These are phyloP conservation scores for Saussurea involucrata DNA, from an alignment of 129 eudicot species.

Conservation along the genomic window DNA sequence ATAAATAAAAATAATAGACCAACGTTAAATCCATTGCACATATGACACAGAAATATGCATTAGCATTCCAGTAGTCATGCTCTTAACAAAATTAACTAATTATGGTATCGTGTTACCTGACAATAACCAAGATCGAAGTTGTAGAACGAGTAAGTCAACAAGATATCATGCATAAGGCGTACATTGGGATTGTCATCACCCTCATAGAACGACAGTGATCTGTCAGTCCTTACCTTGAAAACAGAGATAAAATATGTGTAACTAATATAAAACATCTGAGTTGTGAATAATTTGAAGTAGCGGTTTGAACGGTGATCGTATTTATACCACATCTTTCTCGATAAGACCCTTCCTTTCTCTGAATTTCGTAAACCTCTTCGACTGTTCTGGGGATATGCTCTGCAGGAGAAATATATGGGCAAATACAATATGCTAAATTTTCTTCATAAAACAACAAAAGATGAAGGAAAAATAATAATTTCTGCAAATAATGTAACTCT, in stretches of 20 bases:
- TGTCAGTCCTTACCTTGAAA: conserved; percentile 90
- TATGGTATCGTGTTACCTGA: conserved; percentile 55
- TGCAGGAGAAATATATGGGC: conserved; percentile 26
- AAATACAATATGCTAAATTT: not conserved
- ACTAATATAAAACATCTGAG: not conserved
- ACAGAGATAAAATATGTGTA: not conserved
- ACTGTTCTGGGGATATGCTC: conserved; percentile 67
- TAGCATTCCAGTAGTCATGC: not conserved
- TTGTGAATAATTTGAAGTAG: not conserved
- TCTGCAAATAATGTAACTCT: not conserved
- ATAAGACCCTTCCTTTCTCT: conserved; percentile 41
- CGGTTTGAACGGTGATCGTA: not conserved
- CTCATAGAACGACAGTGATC: conserved; percentile 82
- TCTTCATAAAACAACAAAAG: not conserved
- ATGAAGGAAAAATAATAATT: not conserved
- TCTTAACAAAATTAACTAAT: not conserved
- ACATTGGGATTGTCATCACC: conserved; percentile 95
- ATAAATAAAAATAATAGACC: not conserved
- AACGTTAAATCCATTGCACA: not conserved
- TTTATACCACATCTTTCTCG: conserved; percentile 43
- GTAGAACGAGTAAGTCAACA: conserved; percentile 87
- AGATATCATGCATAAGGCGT: conserved; percentile 64
- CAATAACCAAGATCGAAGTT: conserved; percentile 98
- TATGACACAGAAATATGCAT: not conserved
- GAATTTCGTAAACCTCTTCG: conserved; percentile 41